Evolutionary conservation across 2,329 filamentous ascomycete species (phyloP), one percentile per base, ranked within the genome.

Genomic region (Remersonia thermophila): DNA sequence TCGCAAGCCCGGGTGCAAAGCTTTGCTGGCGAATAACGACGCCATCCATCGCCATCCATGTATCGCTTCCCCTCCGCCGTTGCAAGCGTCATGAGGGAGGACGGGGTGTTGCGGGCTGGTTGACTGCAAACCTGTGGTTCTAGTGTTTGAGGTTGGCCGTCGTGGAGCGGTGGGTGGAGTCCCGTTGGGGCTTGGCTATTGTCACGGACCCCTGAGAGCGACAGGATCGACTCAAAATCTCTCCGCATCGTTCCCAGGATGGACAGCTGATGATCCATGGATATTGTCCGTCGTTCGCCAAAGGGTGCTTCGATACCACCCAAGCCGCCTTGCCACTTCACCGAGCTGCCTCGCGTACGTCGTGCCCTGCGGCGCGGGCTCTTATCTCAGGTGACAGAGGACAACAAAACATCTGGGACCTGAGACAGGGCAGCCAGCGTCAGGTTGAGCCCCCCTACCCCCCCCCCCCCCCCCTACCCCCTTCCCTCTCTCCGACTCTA

Each of bases 1-100:
- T 59, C 52, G 60, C 59, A 59, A 48, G 50, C 52, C n/a, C 38
- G 25, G 18, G 15, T 13, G 13, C 56, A 57, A 56, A 59, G 51
- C 52, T 55, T 59, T 51, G 53, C 55, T 57, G 52, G 56, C 46
- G 50, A 45, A 34, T 31, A 9, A 23, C 20, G 20, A 9, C 20
- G 5, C 20, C 27, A 34, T 30, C 34, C 20, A 23, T 23, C 9
- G 20, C 5, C 20, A 23, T 23, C 20, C 41, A 39, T 43, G 41
- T 36, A 5, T 23, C 9, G 20, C 20, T 33, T 36, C 40, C 30
- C 31, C 36, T 23, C 36, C 40, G 37, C 40, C 37, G 45, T 48
- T 42, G 44, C 42, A 45, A 39, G 42, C 40, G 43, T 44, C 42
- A 39, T 40, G 28, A 26, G 25, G 39, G 33, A 33, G 13, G 27